Conservation (phyloP, 1,139 yeast genomes). For the Pneumocystis canis region DNA sequence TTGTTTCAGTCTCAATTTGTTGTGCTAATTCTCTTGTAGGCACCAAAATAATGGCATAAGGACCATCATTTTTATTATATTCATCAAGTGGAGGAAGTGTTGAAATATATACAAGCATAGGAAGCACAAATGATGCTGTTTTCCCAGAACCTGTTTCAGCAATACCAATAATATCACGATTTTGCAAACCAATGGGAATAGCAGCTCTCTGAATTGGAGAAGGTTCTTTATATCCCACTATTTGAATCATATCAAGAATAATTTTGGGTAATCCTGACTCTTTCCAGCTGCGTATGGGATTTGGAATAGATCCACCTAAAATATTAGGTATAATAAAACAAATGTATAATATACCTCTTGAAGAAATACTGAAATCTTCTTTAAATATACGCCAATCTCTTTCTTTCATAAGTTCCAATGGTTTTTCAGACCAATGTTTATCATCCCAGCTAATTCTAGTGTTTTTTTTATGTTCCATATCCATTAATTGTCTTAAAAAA, state of each 20-base stretch:
- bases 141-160: slow-evolving; percentile 97
- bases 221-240: slow-evolving; percentile 44
- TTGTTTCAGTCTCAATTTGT: slow-evolving; percentile 59
- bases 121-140: slow-evolving; percentile 69
- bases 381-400: slow-evolving; percentile 84
- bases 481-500: slow-evolving; percentile 1
- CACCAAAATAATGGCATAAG: slow-evolving; percentile 54
- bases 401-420: slow-evolving; percentile 46
- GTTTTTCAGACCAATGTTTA: slow-evolving; percentile 59
- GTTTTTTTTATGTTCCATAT: neutral
- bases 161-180: slow-evolving; percentile 65
- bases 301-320: slow-evolving; percentile 26
- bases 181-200: slow-evolving; percentile 52
- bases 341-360: slow-evolving; percentile 31
- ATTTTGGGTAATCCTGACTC: slow-evolving; percentile 40
- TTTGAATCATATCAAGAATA: slow-evolving; percentile 29
- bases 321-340: neutral
- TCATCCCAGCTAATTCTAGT: slow-evolving; percentile 21
- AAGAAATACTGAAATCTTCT: slow-evolving; percentile 59
- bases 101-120: slow-evolving; percentile 47
- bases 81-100: slow-evolving; percentile 32
- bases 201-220: slow-evolving; percentile 87
- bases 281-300: slow-evolving; percentile 63
- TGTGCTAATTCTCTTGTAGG: slow-evolving; percentile 91
- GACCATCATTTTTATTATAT: slow-evolving; percentile 39